A percentile compares a stretch with the other conserved stretches of the same genome.
These are phyloP conservation scores for Podospora pseudocomata DNA, from an alignment of 495 filamentous ascomycete species.

Conservation along the genomic window DNA sequence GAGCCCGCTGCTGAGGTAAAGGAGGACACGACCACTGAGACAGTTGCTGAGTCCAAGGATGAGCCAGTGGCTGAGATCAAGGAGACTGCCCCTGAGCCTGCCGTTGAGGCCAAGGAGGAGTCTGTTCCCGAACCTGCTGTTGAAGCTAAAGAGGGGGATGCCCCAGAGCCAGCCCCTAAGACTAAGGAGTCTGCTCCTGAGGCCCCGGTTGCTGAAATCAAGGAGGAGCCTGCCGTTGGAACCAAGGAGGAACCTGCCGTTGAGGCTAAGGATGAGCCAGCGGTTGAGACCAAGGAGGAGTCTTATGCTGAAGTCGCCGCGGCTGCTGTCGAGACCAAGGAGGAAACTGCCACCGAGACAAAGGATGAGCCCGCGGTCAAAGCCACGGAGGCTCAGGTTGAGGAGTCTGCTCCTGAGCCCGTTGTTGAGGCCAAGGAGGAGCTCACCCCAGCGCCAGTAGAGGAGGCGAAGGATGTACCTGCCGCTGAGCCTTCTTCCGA, in stretches of 20 bases:
- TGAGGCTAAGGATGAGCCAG: constrained; percentile 2
- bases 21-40: not conserved
- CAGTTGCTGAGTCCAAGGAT: constrained; percentile 3
- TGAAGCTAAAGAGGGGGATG: not conserved
- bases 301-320: not conserved
- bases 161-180: not conserved
- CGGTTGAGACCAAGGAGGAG: constrained; percentile 2
- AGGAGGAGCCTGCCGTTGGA: constrained; percentile 8
- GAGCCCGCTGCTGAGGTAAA: constrained; percentile 10
- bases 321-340: not conserved
- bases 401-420: constrained; percentile 13
- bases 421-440: not conserved
- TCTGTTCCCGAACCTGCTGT: constrained; percentile 1
- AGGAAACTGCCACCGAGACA: constrained; percentile 2
- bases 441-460: constrained; percentile 1
- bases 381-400: not conserved
- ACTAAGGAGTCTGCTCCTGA: constrained; percentile 6
- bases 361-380: constrained; percentile 1
- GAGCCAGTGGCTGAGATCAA: constrained; percentile 1
- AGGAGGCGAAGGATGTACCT: not conserved
- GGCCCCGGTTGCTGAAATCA: not conserved
- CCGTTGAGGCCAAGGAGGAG: constrained; percentile 1
- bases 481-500: constrained; percentile 1
- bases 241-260: constrained; percentile 3
- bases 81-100: constrained; percentile 1